Evolutionary conservation across 1,284 basidiomycete genomes (phyloP), one percentile per base, ranked within the genome.

Genomic region (Fomitopsis pinicola): DNA sequence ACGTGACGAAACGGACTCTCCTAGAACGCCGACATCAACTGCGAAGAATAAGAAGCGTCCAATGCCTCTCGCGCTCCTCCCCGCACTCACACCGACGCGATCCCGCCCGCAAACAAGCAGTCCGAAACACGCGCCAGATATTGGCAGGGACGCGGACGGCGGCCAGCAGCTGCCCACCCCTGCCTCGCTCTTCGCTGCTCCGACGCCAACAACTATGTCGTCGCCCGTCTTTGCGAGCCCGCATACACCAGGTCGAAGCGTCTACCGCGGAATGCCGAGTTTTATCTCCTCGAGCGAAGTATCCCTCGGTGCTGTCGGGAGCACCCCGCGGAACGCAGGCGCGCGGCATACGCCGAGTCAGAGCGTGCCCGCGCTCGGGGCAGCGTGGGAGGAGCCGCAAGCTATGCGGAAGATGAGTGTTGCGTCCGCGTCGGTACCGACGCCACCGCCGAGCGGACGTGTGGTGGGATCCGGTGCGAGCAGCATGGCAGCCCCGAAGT

Each of bases 271-370:
- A 15, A 22, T 15, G 46, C 46, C 5, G 2, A 40, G 45, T 12
- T 10, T 42, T 1, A 19, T 36, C 19, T 42, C 38, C 36, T 33
- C 57, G 30, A 58, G 57, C 45, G 30, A 48, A n/a, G 45, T 58
- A 42, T 58, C 45, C 17, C 30, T 45, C 15, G 26, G 44, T 9
- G 81, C 81, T 12, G 50, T 42, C 3, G 60, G 65, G 57, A 66
- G 6, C 60, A 62, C 28, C 55, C 62, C 8, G 46, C 33, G 10
- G 62, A 64, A 36, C 60, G 59, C 42, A 4, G 33, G 59, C 17
- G 12, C 4, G 30, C 9, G 28, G 19, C 38, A 40, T 15, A 14
- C 26, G 19, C 17, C 17, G 9, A 36, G 55, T 12, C 54, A 28
- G 55, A 28, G 46, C 17, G 45, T 19, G 55, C 48, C 53, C 30